These are phyloP conservation scores for Eucalyptus lansdowneana DNA, from an alignment of 345 rosid genomes.

Conservation along the genomic window DNA sequence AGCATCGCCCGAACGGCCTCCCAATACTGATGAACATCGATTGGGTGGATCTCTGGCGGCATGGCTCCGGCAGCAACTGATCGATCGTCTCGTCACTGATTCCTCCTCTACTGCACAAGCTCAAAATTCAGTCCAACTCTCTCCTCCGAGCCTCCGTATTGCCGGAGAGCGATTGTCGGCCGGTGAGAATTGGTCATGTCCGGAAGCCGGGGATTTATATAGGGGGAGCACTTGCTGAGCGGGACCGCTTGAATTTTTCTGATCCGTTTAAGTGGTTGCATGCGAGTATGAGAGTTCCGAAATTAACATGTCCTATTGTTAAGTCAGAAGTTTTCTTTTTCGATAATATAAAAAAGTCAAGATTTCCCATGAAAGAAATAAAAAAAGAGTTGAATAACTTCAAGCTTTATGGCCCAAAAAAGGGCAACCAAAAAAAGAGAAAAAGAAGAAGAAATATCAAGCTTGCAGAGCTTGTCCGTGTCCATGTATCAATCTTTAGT, in stretches of 20 bases:
- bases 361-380: neutral
- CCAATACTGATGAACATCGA: constrained; percentile 8
- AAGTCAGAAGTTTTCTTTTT: neutral
- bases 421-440: neutral
- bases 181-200: constrained; percentile 5
- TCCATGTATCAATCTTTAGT: too few species aligned
- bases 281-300: neutral
- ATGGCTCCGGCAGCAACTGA: neutral
- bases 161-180: neutral
- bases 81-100: neutral
- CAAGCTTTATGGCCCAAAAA: neutral
- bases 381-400: neutral
- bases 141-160: neutral
- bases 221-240: neutral
- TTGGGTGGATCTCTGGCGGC: constrained; percentile 62
- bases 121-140: neutral
- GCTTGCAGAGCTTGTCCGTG: neutral
- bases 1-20: constrained; percentile 11
- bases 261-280: neutral
- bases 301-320: neutral
- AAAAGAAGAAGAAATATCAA: neutral
- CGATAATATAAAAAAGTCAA: neutral
- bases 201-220: neutral
- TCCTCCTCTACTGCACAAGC: neutral
- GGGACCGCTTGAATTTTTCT: neutral